A percentile compares a stretch with the other conserved stretches of the same genome.
These are phyloP conservation scores for Syncephalastrum monosporum DNA, from an alignment of 371 early-diverging fungal genomes.

Conservation along the genomic window DNA sequence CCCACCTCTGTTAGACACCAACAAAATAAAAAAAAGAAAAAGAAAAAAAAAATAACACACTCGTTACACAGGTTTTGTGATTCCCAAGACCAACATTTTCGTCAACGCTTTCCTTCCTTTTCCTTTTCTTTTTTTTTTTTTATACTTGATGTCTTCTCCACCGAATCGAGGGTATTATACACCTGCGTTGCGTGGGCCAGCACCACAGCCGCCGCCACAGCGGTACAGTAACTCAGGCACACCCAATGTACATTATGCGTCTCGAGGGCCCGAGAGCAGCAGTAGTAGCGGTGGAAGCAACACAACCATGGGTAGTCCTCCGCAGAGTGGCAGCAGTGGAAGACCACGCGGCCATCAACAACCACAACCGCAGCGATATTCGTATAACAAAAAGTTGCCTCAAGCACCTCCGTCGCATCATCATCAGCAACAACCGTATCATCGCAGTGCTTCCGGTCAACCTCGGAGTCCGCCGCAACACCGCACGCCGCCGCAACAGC, in stretches of 20 bases:
- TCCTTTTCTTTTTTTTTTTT: conserved; percentile 1
- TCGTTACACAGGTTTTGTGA: conserved; percentile 11
- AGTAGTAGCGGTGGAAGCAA: background rate
- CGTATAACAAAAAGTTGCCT: background rate
- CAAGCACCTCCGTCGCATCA: conserved; percentile 2
- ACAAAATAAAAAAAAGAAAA: conserved; percentile 7
- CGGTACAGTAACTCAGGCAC: background rate
- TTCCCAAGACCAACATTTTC: conserved; percentile 6
- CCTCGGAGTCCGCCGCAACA: background rate
- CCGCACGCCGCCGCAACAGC: conserved; percentile 2
- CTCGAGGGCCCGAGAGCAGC: too few relatives aligned
- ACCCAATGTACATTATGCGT: too few relatives aligned
- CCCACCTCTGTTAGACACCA: conserved; percentile 14
- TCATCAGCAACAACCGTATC: conserved; percentile 4
- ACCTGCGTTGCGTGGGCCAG: background rate
- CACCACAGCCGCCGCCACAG: background rate
- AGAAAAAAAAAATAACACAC: background rate
- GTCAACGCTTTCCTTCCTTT: conserved; percentile 6
- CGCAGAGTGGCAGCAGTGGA: background rate
- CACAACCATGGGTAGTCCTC: background rate
- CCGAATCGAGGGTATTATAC: background rate
- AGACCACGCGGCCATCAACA: background rate
- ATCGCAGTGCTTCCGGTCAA: conserved; percentile 2
- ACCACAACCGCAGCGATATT: conserved; percentile 1
- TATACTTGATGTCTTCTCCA: background rate